These are phyloP conservation scores for Melanomma pulvis-pyrius DNA, from an alignment of 495 filamentous ascomycete genomes.

Conservation along the genomic window DNA sequence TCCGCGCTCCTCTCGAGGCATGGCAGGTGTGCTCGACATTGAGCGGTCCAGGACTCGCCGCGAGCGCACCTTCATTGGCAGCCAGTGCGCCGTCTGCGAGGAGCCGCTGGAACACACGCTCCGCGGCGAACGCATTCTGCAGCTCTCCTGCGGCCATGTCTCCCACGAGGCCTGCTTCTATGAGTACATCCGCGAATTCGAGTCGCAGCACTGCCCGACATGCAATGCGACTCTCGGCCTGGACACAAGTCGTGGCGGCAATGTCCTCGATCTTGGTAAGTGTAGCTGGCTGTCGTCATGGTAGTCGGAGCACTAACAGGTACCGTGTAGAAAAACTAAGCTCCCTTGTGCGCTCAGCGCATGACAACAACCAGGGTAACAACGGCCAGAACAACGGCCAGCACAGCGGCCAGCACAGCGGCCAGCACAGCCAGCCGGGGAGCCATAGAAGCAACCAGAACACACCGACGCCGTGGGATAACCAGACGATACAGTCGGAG, in stretches of 20 bases:
- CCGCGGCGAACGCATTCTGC: conserved; percentile 90
- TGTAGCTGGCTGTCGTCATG: conserved; percentile 2
- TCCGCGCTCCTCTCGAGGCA: conserved; percentile 56
- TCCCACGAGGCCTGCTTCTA: conserved; percentile 99
- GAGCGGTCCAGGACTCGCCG: conserved; percentile 80
- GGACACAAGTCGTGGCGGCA: conserved; percentile 93
- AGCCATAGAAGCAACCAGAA: conserved; percentile 50
- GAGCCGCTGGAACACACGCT: conserved; percentile 96
- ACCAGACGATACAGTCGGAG: conserved; percentile 4
- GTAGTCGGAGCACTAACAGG: conserved; percentile 12
- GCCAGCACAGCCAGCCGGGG: conserved; percentile 46
- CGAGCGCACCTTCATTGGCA: conserved; percentile 93
- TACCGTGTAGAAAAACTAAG: conserved; percentile 80
- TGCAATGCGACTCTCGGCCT: conserved; percentile 92
- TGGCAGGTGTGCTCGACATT: conserved; percentile 74
- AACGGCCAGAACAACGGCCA: conserved; percentile 47
- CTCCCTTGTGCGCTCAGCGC: conserved; percentile 86
- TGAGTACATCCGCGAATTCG: conserved; percentile 94
- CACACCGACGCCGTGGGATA: conserved; percentile 65
- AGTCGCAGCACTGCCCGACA: conserved; percentile 91
- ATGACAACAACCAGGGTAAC: conserved; percentile 39
- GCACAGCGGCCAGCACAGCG: too few species aligned
- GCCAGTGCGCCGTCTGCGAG: conserved; percentile 94
- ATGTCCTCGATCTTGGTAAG: conserved; percentile 89
- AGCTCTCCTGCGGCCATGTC: conserved; percentile 94